Conservation (phyloP, 257 asterid species). For the Fraxinus quadrangulata region DNA sequence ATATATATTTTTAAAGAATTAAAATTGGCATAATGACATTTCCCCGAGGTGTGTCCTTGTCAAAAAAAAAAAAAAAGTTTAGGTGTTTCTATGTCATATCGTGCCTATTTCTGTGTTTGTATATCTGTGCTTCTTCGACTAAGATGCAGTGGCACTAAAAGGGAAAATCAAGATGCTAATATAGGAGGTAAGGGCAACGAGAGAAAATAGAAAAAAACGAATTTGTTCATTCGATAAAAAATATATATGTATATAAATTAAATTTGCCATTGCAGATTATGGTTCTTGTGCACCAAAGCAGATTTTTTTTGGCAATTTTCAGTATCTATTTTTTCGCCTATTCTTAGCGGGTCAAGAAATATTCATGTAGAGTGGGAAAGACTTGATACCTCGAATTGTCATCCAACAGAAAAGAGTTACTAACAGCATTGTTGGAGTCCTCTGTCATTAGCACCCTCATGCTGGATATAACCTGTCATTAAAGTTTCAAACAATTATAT, state of each 20-base stretch:
- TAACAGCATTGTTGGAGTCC: slow-evolving; percentile 78
- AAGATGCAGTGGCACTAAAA: neutral
- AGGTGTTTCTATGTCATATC: no score
- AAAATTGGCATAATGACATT: neutral
- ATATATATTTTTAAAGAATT: neutral
- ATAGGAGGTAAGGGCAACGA: neutral
- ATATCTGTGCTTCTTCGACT: neutral
- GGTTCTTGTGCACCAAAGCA: neutral
- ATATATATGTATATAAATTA: no score
- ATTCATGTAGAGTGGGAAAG: neutral
- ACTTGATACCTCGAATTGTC: slow-evolving; percentile 76
- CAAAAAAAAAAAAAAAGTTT: no score
- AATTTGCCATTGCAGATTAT: neutral
- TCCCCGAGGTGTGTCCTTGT: neutral
- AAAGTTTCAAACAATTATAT: neutral
- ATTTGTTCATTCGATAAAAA: neutral
- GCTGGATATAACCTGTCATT: slow-evolving; percentile 81
- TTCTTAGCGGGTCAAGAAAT: neutral
- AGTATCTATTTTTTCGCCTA: neutral
- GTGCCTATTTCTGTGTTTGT: neutral
- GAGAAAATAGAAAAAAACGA: neutral
- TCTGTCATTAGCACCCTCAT: slow-evolving; percentile 98
- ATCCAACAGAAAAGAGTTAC: slow-evolving; percentile 89
- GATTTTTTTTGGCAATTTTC: neutral
- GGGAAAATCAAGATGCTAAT: neutral